Evolutionary conservation across 2,329 filamentous ascomycete genomes (phyloP).

Genomic region (Neopestalotiopsis sp.): DNA sequence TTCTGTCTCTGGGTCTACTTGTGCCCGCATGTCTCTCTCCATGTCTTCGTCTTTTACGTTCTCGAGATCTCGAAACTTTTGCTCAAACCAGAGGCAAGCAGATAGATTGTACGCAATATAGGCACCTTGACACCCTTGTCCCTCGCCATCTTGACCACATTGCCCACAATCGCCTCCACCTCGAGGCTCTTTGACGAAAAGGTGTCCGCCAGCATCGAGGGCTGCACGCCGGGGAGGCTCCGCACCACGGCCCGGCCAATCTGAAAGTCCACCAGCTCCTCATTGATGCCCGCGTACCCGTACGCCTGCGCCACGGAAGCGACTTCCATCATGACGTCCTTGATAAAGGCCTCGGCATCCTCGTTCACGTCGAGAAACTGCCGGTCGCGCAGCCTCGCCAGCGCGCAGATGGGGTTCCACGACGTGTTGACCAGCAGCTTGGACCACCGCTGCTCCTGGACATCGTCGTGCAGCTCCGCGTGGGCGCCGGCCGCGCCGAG

Average conservation of each 20-base stretch:
- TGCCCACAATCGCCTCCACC: slow-evolving; percentile 40
- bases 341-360: slow-evolving; percentile 30
- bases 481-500: slow-evolving; percentile 48
- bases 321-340: slow-evolving; percentile 40
- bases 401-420: slow-evolving; percentile 61
- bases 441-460: slow-evolving; percentile 57
- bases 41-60: not conserved
- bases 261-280: slow-evolving; percentile 35
- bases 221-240: slow-evolving; percentile 32
- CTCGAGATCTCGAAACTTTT: slow-evolving; percentile 26
- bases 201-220: slow-evolving; percentile 39
- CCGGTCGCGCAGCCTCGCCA: slow-evolving; percentile 51
- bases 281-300: slow-evolving; percentile 35
- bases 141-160: slow-evolving; percentile 33
- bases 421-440: slow-evolving; percentile 60
- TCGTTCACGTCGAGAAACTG: slow-evolving; percentile 42
- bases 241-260: slow-evolving; percentile 27
- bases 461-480: slow-evolving; percentile 47
- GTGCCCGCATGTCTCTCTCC: not conserved
- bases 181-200: slow-evolving; percentile 33
- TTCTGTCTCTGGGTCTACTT: not conserved
- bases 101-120: slow-evolving; percentile 43
- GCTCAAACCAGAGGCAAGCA: slow-evolving; percentile 42
- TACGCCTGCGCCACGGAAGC: slow-evolving; percentile 36
- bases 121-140: slow-evolving; percentile 33